These are phyloP conservation scores for Melaleuca alternifolia DNA, from an alignment of 345 rosid species.

Conservation along the genomic window DNA sequence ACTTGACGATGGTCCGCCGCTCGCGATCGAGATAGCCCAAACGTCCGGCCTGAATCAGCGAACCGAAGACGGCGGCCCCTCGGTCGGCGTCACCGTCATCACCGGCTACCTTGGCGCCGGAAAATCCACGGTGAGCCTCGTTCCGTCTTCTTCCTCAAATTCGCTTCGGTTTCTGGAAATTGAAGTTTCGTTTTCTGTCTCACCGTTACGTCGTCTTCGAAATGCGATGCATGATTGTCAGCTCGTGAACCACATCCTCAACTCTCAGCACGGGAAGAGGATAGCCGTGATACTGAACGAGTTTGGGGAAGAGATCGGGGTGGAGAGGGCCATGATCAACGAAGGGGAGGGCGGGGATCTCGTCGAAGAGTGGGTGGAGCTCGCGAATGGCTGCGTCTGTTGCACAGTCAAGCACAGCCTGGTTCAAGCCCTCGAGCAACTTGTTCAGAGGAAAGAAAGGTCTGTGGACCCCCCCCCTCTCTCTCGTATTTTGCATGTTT, in stretches of 20 bases:
- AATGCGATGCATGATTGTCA: slow-evolving; percentile 3
- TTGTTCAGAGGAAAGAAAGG: slow-evolving; percentile 78
- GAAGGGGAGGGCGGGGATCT: slow-evolving; percentile 80
- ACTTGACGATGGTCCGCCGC: slow-evolving; percentile 26
- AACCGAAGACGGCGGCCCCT: slow-evolving; percentile 7
- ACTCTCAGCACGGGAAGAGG: slow-evolving; percentile 76
- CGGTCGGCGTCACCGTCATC: slow-evolving; percentile 78
- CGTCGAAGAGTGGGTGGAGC: slow-evolving; percentile 96
- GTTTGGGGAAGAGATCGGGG: slow-evolving; percentile 96
- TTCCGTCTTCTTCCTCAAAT: not conserved
- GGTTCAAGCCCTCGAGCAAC: slow-evolving; percentile 92
- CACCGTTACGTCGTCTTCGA: not conserved
- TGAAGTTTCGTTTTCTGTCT: not conserved
- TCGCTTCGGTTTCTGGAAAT: not conserved
- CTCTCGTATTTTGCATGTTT: not conserved
- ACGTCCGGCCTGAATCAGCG: not conserved
- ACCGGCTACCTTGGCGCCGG: slow-evolving; percentile 98
- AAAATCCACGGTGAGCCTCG: slow-evolving; percentile 62
- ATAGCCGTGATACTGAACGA: slow-evolving; percentile 92
- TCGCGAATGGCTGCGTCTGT: slow-evolving; percentile 86
- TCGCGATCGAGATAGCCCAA: slow-evolving; percentile 42
- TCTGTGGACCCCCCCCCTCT: not conserved
- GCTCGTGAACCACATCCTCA: slow-evolving; percentile 78
- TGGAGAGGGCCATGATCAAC: slow-evolving; percentile 95
- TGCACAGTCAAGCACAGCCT: slow-evolving; percentile 91